phyloP scores from a whole-genome alignment of 495 filamentous ascomycete genomes.

The Tuber aestivum region DNA sequence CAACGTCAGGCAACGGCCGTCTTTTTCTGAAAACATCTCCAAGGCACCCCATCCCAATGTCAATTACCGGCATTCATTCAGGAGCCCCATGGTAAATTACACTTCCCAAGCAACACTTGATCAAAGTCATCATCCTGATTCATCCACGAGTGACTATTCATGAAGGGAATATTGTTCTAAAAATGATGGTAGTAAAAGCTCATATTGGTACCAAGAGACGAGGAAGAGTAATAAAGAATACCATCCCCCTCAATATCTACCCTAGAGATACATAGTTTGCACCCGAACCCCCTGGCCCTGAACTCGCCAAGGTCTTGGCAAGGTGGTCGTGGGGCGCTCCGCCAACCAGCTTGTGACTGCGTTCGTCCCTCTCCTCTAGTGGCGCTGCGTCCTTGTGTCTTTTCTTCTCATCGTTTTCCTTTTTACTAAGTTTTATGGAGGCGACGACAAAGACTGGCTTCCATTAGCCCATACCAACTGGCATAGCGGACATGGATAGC shows the following conservation, averaged over 20 bases:
- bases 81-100: neutral
- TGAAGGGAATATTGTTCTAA: neutral
- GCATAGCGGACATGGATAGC: conserved; percentile 42
- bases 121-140: neutral
- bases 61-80: neutral
- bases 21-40: neutral
- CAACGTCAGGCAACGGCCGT: neutral
- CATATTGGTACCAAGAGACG: neutral
- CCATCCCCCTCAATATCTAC: conserved; percentile 5
- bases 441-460: conserved; percentile 26
- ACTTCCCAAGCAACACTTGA: neutral
- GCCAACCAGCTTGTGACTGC: conserved; percentile 1
- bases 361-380: conserved; percentile 6
- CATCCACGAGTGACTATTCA: neutral
- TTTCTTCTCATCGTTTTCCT: conserved; percentile 20
- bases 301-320: conserved; percentile 5
- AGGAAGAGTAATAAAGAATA: neutral
- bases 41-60: neutral
- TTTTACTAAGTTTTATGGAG: conserved; percentile 29
- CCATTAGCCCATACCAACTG: neutral
- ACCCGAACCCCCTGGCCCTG: neutral
- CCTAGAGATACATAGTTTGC: conserved; percentile 28
- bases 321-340: conserved; percentile 5
- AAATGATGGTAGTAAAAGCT: neutral
- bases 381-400: conserved; percentile 15